Evolutionary conservation across 306 rosid genomes (phyloP).

Genomic region (Senna siamea): DNA sequence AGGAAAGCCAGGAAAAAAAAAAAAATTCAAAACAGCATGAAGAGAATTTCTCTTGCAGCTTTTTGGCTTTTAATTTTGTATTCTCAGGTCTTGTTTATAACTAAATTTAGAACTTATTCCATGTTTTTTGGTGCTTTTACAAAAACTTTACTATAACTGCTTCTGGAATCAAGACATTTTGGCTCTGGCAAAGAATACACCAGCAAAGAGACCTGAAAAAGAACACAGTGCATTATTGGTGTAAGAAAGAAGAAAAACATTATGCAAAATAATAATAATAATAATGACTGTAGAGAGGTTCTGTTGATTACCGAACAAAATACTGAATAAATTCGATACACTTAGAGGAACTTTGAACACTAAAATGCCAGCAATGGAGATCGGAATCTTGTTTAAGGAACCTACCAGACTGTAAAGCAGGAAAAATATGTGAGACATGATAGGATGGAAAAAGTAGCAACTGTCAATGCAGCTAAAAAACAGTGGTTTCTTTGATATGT

Average conservation of each 20-base stretch:
- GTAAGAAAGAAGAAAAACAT: neutral
- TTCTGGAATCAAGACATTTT: too few species aligned
- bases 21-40: too few species aligned
- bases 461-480: too few species aligned
- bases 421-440: constrained; percentile 12
- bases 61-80: too few species aligned
- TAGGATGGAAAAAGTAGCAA: too few species aligned
- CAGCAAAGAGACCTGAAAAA: constrained; percentile 85
- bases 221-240: constrained; percentile 2
- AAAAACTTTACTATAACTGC: constrained; percentile 38
- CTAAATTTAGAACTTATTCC: too few species aligned
- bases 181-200: constrained; percentile 81
- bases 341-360: constrained; percentile 78
- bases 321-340: constrained; percentile 69
- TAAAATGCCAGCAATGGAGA: constrained; percentile 78
- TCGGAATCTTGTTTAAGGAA: constrained; percentile 91
- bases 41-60: too few species aligned
- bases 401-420: constrained; percentile 74
- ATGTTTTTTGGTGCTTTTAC: too few species aligned
- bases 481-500: too few species aligned
- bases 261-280: neutral
- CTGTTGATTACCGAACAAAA: constrained; percentile 72
- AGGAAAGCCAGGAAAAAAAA: neutral
- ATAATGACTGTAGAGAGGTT: neutral
- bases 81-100: too few species aligned